phyloP scores from a whole-genome alignment of 2,329 filamentous ascomycete species.

The Penicillium crustosum region DNA sequence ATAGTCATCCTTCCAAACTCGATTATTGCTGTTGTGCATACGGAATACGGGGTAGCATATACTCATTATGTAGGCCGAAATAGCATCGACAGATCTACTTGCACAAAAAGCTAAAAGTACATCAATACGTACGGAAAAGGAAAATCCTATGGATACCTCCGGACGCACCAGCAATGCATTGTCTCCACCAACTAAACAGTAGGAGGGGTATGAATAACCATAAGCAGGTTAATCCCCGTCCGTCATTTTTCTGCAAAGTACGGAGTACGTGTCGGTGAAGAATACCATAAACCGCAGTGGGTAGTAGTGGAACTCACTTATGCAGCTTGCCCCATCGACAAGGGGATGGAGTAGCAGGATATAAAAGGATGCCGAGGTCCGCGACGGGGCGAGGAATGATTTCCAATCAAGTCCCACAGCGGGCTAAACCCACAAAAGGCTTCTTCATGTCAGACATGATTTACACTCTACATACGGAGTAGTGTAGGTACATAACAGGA shows the following conservation, averaged over 20 bases:
- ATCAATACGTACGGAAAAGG: no score
- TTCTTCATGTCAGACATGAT: background rate
- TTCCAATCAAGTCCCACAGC: background rate
- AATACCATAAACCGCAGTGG: background rate
- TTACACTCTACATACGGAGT: no score
- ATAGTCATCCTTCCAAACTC: background rate
- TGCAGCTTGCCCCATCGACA: background rate
- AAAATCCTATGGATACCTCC: background rate
- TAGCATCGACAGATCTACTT: background rate
- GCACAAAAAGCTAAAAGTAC: background rate
- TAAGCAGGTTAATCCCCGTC: background rate
- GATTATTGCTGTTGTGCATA: background rate
- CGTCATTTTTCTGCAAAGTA: background rate
- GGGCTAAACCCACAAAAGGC: background rate
- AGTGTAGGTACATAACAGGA: background rate
- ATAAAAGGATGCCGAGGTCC: background rate
- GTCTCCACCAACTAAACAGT: background rate
- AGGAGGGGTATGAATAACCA: background rate
- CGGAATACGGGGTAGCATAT: background rate
- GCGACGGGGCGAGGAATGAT: background rate
- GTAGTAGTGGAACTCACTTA: background rate
- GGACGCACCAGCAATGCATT: no score
- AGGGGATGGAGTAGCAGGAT: background rate
- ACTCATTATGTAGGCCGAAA: no score
- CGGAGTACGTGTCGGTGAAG: background rate